Evolutionary conservation across 306 rosid genomes (phyloP), one percentile per base, ranked within the genome.

Genomic region (Quercus mongolica): DNA sequence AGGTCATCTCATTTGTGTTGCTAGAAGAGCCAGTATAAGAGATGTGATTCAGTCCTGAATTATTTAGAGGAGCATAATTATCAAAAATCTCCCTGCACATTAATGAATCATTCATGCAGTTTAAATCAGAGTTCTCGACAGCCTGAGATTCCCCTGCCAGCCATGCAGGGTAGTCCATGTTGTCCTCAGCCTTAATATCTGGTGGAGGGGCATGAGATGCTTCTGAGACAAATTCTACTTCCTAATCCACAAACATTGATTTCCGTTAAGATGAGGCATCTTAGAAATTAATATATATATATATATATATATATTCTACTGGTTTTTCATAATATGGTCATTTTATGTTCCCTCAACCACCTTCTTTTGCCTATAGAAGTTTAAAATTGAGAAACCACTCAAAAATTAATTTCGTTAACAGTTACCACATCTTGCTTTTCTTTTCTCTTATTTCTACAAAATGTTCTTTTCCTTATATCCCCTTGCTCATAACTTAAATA

Each of bases 81-180:
- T 90, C 86, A 0, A 91, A 80, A 25, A 61, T 84, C 85, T 95
- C 99, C 65, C 83, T 82, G 91, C 99, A 92, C 57, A 92, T 73
- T 61, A 92, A 86, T 77, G 89, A 59, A 64, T 91, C 90, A 68
- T 90, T 92, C 62, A 85, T 78, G 79, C 79, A 82, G 57, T 73
- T 75, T 20, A 85, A 78, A 33, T 63, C 87, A n/a, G 49, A 56
- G 82, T 73, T 73, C 15, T 91, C 90, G 19, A 80, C 62, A 71
- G 80, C 90, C 85, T 91, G 97, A 58, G 91, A 92, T 84, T 90
- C 95, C 6, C 92, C 97, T 10, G 94, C 94, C 77, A 92, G 71
- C 89, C 95, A 94, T 75, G 75, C 75, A 18, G 77, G 70, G 76
- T 78, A 78, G 31, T 74, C 85, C 7, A 62, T 6, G 35, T 76